phyloP scores from a whole-genome alignment of 1,284 basidiomycete genomes.

The Leccinum angustisporum region DNA sequence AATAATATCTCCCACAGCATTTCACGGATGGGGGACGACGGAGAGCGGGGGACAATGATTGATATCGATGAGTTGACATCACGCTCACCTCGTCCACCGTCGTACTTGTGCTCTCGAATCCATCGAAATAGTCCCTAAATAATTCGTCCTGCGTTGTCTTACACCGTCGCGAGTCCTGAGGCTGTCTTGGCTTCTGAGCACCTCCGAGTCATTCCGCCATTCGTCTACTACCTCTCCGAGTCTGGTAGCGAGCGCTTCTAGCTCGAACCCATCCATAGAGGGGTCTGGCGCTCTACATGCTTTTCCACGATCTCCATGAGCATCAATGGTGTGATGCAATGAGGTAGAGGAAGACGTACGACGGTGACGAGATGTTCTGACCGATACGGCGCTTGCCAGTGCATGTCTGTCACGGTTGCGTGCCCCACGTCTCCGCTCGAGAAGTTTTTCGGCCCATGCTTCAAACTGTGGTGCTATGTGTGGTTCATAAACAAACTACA shows the following conservation, averaged over 20 bases:
- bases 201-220: conserved; percentile 45
- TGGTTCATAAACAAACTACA: conserved; percentile 61
- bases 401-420: conserved; percentile 24
- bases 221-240: conserved; percentile 47
- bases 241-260: conserved; percentile 47
- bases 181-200: conserved; percentile 32
- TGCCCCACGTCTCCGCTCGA: conserved; percentile 40
- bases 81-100: conserved; percentile 47
- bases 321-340: conserved; percentile 6
- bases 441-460: conserved; percentile 49
- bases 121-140: conserved; percentile 18
- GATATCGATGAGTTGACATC: not conserved
- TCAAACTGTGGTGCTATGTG: conserved; percentile 57
- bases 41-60: conserved; percentile 2
- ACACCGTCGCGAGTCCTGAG: conserved; percentile 6
- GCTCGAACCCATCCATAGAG: conserved; percentile 39
- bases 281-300: conserved; percentile 6
- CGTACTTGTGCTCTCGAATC: conserved; percentile 23
- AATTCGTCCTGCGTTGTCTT: conserved; percentile 15
- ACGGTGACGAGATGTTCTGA: conserved; percentile 16
- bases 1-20: not conserved
- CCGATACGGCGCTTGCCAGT: conserved; percentile 21
- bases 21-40: too few relatives aligned
- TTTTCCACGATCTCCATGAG: conserved; percentile 11
- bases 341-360: conserved; percentile 9